A percentile compares a stretch with the other conserved stretches of the same genome.
Evolutionary conservation across 768 basidiomycete species (phyloP).

Genomic region (Xerocomellus intermedius): DNA sequence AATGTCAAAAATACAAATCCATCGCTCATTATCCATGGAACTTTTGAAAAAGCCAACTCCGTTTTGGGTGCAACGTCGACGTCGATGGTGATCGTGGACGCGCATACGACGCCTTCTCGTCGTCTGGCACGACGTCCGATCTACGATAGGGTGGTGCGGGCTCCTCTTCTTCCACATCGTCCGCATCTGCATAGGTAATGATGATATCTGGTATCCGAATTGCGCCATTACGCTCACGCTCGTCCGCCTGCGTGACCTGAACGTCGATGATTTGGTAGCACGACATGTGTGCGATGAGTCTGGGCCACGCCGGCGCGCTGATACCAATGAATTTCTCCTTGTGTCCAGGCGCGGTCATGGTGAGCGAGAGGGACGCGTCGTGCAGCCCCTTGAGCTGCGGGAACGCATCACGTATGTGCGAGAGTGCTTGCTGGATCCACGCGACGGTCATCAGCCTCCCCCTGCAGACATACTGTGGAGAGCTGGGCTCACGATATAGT

Average conservation of each 20-base stretch:
- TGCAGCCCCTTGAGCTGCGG: slow-evolving; percentile 37
- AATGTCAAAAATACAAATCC: not conserved
- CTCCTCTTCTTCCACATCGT: slow-evolving; percentile 10
- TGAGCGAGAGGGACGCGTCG: slow-evolving; percentile 45
- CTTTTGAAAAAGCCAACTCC: slow-evolving; percentile 20
- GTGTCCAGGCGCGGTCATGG: slow-evolving; percentile 36
- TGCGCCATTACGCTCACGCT: not conserved
- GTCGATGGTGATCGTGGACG: not conserved
- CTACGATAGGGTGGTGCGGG: slow-evolving; percentile 41
- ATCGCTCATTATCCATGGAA: not conserved
- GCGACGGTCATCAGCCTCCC: not conserved
- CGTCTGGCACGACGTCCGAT: not conserved
- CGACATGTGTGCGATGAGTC: slow-evolving; percentile 38
- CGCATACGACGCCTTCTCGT: slow-evolving; percentile 14
- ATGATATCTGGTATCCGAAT: slow-evolving; percentile 30
- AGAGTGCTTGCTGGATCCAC: slow-evolving; percentile 44
- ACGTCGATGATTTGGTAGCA: slow-evolving; percentile 52
- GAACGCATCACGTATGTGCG: slow-evolving; percentile 50
- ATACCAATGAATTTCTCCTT: slow-evolving; percentile 43
- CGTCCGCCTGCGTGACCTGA: slow-evolving; percentile 15
- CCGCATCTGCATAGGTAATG: slow-evolving; percentile 22
- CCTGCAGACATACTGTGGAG: not conserved
- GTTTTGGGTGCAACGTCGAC: not conserved
- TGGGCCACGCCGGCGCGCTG: slow-evolving; percentile 51
- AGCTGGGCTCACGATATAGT: slow-evolving; percentile 40